phyloP scores from a whole-genome alignment of 2,329 filamentous ascomycete species.

The Ustulina deusta region DNA sequence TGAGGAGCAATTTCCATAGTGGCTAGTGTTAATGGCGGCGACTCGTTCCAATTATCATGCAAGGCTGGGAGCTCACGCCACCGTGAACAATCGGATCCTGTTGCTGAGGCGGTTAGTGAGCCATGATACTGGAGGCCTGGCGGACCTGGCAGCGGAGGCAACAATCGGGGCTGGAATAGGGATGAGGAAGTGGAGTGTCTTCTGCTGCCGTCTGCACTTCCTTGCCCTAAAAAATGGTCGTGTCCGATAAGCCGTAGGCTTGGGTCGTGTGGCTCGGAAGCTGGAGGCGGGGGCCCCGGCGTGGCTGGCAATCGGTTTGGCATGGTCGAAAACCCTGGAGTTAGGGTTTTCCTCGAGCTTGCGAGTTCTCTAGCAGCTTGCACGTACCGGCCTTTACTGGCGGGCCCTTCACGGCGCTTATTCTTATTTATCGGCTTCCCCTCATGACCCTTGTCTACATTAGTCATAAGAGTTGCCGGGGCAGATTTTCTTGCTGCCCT shows the following conservation, averaged over 20 bases:
- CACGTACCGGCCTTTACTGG: conserved; percentile 43
- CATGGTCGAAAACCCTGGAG: conserved; percentile 36
- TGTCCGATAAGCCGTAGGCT: background rate
- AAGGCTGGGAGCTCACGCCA: conserved; percentile 45
- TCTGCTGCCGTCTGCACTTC: conserved; percentile 61
- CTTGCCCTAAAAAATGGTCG: conserved; percentile 48
- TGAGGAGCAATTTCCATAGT: conserved; percentile 47
- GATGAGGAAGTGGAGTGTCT: conserved; percentile 30
- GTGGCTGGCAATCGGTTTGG: conserved; percentile 29
- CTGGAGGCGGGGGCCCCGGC: conserved; percentile 7
- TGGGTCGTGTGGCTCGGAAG: background rate
- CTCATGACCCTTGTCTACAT: conserved; percentile 7
- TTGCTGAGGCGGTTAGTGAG: conserved; percentile 19
- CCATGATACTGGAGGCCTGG: conserved; percentile 1
- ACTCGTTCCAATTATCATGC: conserved; percentile 42
- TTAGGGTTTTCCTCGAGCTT: conserved; percentile 43
- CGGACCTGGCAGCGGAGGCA: conserved; percentile 16
- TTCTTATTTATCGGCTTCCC: conserved; percentile 24
- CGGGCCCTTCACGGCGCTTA: conserved; percentile 33
- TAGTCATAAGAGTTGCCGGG: conserved; percentile 49
- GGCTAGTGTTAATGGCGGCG: conserved; percentile 42
- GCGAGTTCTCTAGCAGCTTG: conserved; percentile 45
- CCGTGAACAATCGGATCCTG: conserved; percentile 8
- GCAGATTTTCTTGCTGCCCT: conserved; percentile 57
- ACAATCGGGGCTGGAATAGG: conserved; percentile 21